Conservation (phyloP, 176 grass and related monocot genomes). For the Aechmea fasciata region DNA sequence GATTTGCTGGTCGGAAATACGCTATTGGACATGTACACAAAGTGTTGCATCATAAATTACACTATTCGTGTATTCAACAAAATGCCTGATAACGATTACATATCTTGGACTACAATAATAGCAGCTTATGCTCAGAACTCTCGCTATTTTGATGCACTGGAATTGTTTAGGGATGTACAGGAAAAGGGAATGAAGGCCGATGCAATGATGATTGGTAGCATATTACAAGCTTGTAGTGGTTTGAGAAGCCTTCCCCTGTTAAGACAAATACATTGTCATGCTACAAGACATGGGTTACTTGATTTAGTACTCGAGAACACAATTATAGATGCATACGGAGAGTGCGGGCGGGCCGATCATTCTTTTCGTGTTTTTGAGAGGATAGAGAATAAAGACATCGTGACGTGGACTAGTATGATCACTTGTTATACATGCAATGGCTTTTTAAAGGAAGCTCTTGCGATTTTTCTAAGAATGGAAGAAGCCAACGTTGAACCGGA, state of each 20-base stretch:
- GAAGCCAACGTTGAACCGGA: conserved; percentile 45
- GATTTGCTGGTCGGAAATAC: conserved; percentile 69
- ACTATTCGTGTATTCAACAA: conserved; percentile 39
- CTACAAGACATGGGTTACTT: conserved; percentile 52
- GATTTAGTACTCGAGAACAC: conserved; percentile 67
- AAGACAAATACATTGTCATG: conserved; percentile 64
- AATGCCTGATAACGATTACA: conserved; percentile 45
- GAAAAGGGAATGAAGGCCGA: conserved; percentile 49
- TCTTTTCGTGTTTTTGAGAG: conserved; percentile 44
- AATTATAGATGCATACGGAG: conserved; percentile 54
- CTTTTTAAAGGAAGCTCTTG: conserved; percentile 48
- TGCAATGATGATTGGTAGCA: conserved; percentile 74
- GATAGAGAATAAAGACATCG: conserved; percentile 55
- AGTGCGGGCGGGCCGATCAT: conserved; percentile 33
- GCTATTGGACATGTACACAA: conserved; percentile 87
- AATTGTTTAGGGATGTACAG: conserved; percentile 37
- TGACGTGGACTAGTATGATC: conserved; percentile 86
- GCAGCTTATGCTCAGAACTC: conserved; percentile 50
- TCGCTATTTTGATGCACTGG: conserved; percentile 36
- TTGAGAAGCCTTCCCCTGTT: conserved; percentile 33
- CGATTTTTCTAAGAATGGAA: conserved; percentile 53
- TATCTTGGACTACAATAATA: conserved; percentile 78
- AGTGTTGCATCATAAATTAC: conserved; percentile 37
- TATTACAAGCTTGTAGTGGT: conserved; percentile 55
- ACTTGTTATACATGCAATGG: conserved; percentile 42